A percentile compares a stretch with the other conserved stretches of the same genome.
Evolutionary conservation across 306 rosid genomes (phyloP).

Genomic region (Abrus precatorius): DNA sequence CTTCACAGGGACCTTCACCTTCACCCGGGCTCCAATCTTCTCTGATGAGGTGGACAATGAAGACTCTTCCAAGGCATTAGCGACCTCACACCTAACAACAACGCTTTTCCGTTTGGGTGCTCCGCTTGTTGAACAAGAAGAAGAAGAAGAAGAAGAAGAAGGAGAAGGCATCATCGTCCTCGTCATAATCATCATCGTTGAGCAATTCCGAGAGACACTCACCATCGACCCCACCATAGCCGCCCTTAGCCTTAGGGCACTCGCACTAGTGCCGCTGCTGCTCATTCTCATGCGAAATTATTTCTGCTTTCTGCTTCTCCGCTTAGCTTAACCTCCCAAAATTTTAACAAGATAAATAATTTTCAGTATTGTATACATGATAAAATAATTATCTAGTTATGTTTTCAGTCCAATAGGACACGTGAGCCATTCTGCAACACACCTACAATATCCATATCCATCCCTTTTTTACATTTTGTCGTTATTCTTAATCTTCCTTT

Average conservation of each 20-base stretch:
- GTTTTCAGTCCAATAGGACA: conserved; percentile 21
- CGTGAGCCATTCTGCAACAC: conserved; percentile 46
- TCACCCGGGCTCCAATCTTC: conserved; percentile 77
- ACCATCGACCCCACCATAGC: not conserved
- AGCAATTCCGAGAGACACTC: conserved; percentile 41
- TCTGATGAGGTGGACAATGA: conserved; percentile 44
- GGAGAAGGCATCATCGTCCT: conserved; percentile 14
- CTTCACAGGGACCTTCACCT: conserved; percentile 84
- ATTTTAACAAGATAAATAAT: conserved; percentile 21
- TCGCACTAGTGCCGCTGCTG: conserved; percentile 11
- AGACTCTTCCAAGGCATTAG: conserved; percentile 49
- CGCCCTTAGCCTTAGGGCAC: not conserved
- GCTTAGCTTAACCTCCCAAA: not conserved
- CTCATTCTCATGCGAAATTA: conserved; percentile 14
- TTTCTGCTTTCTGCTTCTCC: not conserved
- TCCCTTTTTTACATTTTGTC: conserved; percentile 12
- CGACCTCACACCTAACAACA: conserved; percentile 61
- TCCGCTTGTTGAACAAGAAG: not conserved
- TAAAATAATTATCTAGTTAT: not conserved
- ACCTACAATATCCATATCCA: conserved; percentile 42
- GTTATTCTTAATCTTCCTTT: not conserved
- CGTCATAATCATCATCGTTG: conserved; percentile 21
- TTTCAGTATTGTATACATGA: not conserved
- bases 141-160: not conserved
- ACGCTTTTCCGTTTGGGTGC: conserved; percentile 12